These are phyloP conservation scores for Lunularia cruciata DNA, from an alignment of 225 moss, liverwort and hornwort species.

Conservation along the genomic window DNA sequence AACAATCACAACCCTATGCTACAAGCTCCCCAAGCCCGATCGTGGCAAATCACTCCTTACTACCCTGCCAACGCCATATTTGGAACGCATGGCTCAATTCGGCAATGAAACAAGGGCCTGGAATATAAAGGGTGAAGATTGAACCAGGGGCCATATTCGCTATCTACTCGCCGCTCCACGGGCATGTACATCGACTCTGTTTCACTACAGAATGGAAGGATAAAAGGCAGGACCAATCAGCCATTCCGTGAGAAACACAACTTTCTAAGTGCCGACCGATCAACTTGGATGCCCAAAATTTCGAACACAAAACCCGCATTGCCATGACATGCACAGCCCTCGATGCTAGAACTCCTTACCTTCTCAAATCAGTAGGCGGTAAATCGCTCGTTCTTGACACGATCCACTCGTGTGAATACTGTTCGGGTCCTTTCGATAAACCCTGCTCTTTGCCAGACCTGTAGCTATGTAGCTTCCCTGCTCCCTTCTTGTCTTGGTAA, in stretches of 20 bases:
- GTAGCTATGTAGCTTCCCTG: neutral
- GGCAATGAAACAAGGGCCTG: neutral
- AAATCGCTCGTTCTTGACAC: constrained; percentile 1
- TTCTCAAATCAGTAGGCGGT: neutral
- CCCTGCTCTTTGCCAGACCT: constrained; percentile 3
- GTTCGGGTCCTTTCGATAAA: neutral
- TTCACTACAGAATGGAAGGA: neutral
- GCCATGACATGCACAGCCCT: neutral
- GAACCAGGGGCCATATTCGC: neutral
- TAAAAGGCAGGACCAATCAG: neutral
- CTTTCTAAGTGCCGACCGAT: neutral
- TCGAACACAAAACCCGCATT: neutral
- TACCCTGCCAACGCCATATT: neutral
- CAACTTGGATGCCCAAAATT: neutral
- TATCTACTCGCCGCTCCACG: neutral
- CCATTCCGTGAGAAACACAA: neutral
- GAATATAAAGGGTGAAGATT: neutral
- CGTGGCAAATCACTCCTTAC: neutral
- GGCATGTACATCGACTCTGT: too few species aligned
- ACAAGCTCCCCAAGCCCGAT: neutral
- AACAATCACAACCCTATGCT: neutral
- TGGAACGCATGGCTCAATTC: neutral
- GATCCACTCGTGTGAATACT: constrained; percentile 10
- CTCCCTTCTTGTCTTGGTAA: neutral
- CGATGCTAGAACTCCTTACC: neutral